Evolutionary conservation across 805 yeast genomes (phyloP).

Genomic region (Yueomyces sp.): DNA sequence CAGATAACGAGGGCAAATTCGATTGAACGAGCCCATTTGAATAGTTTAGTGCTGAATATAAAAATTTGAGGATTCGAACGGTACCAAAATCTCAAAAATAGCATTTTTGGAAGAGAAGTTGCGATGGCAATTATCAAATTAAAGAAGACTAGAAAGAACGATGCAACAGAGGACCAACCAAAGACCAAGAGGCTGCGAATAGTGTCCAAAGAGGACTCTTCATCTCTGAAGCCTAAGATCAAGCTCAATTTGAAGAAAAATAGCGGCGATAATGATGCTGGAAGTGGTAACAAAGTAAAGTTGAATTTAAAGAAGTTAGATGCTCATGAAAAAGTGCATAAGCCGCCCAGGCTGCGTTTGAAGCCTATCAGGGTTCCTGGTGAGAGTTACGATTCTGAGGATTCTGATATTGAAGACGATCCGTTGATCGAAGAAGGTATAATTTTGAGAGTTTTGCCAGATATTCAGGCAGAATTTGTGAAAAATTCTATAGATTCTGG

Average conservation of each 20-base stretch:
- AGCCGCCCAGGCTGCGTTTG: conserved; percentile 35
- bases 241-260: conserved; percentile 13
- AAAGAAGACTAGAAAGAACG: conserved; percentile 10
- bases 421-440: conserved; percentile 85
- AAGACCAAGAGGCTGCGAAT: conserved; percentile 15
- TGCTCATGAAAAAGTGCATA: conserved; percentile 17
- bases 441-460: conserved; percentile 54
- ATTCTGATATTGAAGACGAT: conserved; percentile 90
- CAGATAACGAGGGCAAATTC: too few relatives aligned
- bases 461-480: conserved; percentile 43
- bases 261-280: background rate
- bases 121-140: conserved; percentile 18
- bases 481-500: conserved; percentile 66
- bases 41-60: too few relatives aligned
- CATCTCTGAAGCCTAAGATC: conserved; percentile 10
- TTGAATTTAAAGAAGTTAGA: conserved; percentile 17
- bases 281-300: conserved; percentile 11
- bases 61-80: too few relatives aligned
- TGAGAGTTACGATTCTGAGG: conserved; percentile 94
- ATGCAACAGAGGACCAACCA: conserved; percentile 7
- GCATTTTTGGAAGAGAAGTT: too few relatives aligned
- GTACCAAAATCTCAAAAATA: too few relatives aligned
- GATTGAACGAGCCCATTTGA: too few relatives aligned
- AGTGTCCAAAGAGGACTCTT: conserved; percentile 4
- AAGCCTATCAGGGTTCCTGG: conserved; percentile 66